Percentiles rank a stretch among this genome's conserved stretches.
Evolutionary conservation across 805 yeast genomes (phyloP).

Genomic region (Kurtzmaniella fragi): DNA sequence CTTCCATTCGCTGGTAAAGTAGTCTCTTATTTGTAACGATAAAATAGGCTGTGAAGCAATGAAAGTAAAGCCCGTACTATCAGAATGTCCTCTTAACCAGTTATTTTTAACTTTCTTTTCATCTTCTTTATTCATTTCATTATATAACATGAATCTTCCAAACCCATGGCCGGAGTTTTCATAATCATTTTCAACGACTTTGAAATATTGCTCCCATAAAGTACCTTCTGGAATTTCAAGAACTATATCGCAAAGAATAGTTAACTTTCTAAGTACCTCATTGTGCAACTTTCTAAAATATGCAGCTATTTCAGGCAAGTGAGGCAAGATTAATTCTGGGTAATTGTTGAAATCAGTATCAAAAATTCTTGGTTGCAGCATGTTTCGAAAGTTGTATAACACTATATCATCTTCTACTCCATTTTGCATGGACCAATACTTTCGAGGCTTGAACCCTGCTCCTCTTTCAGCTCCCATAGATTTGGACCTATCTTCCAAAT

Average conservation of each 20-base stretch:
- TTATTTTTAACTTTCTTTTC: constrained; percentile 19
- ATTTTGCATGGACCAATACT: constrained; percentile 26
- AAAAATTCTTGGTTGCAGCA: constrained; percentile 18
- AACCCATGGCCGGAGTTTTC: constrained; percentile 23
- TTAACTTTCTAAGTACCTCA: constrained; percentile 17
- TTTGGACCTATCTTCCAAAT: constrained; percentile 18
- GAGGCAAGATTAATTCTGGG: constrained; percentile 20
- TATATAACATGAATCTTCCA: constrained; percentile 26
- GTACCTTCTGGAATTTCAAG: constrained; percentile 25
- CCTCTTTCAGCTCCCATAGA: constrained; percentile 27
- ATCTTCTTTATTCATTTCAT: constrained; percentile 18
- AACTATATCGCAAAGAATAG: constrained; percentile 20
- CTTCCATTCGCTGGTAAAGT: constrained; percentile 23
- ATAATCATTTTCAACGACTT: constrained; percentile 16
- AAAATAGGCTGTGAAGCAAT: constrained; percentile 27
- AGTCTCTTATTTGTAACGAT: constrained; percentile 26
- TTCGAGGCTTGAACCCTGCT: constrained; percentile 24
- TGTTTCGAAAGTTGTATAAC: constrained; percentile 22
- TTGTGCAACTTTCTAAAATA: constrained; percentile 19
- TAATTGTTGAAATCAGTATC: constrained; percentile 14
- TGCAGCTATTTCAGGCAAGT: constrained; percentile 17
- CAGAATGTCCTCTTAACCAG: constrained; percentile 28
- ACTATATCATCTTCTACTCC: constrained; percentile 24
- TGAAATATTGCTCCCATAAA: constrained; percentile 24
- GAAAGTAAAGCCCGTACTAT: constrained; percentile 25